Base-by-base conservation (phyloP, 495 filamentous ascomycete genomes). In the Neurospora sp. region DNA sequence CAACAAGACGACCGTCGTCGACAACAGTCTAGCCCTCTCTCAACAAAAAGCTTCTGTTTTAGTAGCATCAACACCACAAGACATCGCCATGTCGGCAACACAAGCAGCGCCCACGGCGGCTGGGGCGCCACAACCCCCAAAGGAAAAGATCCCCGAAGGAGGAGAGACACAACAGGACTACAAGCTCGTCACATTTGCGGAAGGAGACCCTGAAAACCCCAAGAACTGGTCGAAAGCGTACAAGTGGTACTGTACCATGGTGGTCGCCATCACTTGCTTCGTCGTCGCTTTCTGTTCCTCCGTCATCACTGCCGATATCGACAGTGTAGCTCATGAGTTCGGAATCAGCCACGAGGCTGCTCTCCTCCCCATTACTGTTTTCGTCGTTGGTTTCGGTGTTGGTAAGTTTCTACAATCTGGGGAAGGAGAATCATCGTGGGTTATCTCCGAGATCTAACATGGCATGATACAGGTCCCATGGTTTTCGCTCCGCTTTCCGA, bases 311-410 rank as follows among this genome's bases (percentile, higher is more conserved):
- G 86, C 93, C 14, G 91, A 91, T 72, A 80, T 95, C 20, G 81
- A 78, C 35, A 89, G 89, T 7, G 88, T 92, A 2, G 79, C 85
- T 31, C 75, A 88, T 18, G 83, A 86, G 27, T 93, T 95, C 74
- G 69, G 85, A 70, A 88, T 93, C 73, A 88, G 88, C 66, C 79
- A 86, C 8, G 91, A 93, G 82, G 91, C 91, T 14, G 87, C 89
- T 44, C 80, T 93, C 16, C 80, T 95, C 2, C 85, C 83, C 46
- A 88, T 95, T 54, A 90, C 91, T 0, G 82, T 94, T 1, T 95
- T 95, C 75, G 93, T 94, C 20, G 83, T 95, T 74, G 93, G 93
- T 20, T 94, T 94, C 77, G 92, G 92, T 77, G 80, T 94, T 60
- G 92, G 91, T 74, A 70, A 74, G 77, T 76, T 73, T 39, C 37